Base-by-base conservation (phyloP, 75 land plant species). In the Isoetes taiwanensis region DNA sequence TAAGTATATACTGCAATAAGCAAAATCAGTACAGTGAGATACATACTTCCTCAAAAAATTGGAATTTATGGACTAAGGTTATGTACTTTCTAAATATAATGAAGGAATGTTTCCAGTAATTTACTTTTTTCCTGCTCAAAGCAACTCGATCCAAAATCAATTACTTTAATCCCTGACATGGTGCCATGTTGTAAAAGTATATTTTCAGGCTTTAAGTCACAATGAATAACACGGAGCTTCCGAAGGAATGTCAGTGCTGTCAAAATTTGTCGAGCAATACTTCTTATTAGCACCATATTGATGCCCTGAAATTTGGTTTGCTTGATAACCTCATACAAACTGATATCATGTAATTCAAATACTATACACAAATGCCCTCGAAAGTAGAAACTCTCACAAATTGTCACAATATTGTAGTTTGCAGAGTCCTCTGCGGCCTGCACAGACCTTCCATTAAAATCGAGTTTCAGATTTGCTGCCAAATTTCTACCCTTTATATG, bases 151-250 rank as follows among this genome's bases (percentile, higher is more conserved):
- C 72, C 72, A 43, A 70, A 70, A 28, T 70, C 67, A 19, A 70
- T 70, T 23, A 70, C 72, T 64, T 70, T 70, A 38, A 70, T 63
- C 39, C 64, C 64, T 1, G 72, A 70, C 61, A 62, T 54, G 5
- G 72, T 34, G 14, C 67, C 61, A 28, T 70, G 72, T 24, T 70
- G 72, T 26, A 71, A 41, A 42, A 71, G 40, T 24, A 71, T 71
- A 21, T 71, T 71, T 57, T 71, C 73, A 20, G 73, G 73, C 68
- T 71, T 71, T 63, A 71, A 58, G 30, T 71, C 73, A 40, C 73
- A 71, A 25, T 71, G 73, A 0, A 71, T 59, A 0, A 71, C 50
- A 41, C 57, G 61, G 11, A 70, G 52, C 67, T 64, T 70, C 19
- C 61, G 32, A 23, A 70, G 35, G 30, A 70, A 70, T 28, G 37